Evolutionary conservation across 495 filamentous ascomycete genomes (phyloP), one percentile per base, ranked within the genome.

Genomic region (Penicillium egyptiacum): DNA sequence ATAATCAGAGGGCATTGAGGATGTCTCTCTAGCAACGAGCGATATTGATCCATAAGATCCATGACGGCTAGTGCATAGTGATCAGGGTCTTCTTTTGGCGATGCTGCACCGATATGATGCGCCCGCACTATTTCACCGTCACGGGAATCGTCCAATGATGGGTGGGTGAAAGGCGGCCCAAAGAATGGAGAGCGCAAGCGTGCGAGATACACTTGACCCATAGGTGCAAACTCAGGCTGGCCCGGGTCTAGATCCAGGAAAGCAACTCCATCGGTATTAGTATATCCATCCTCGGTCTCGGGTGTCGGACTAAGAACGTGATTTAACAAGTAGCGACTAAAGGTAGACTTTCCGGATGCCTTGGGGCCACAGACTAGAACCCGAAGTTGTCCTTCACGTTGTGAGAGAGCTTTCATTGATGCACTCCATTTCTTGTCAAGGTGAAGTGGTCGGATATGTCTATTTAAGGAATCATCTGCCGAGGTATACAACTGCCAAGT

Each of bases 281-380:
- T 60, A 57, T 68, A 65, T 37, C 66, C 64, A 8, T 66, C 68
- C 41, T 72, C 73, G 6, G 65, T 61, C 33, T 75, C 68, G 5
- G 72, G 71, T 5, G 69, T 61, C 28, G 67, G 73, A 20, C 84
- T 87, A 23, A 93, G 73, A n/a, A 92, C 75, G 57, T 83, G 81
- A 69, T 96, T 96, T 12, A 81, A 69, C 19, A 96, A 75, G n/a
- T 90, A 74, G 47, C 86, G 88, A 42, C 84, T 83, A 61, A 96
- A 92, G 0, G 89, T 93, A 3, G 91, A 96, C 68, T 96, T 96
- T 16, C 92, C 92, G 14, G 90, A 88, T 1, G 83, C 86, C 56
- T 95, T 93, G 1, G 90, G 87, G 2, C 92, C 92, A 50, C 86
- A 90, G 4, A 93, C 68, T 55, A 93, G 75, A 4, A 85, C 70